Base-by-base conservation (phyloP, 129 eudicot genomes). In the Flaveria ramosissima region DNA sequence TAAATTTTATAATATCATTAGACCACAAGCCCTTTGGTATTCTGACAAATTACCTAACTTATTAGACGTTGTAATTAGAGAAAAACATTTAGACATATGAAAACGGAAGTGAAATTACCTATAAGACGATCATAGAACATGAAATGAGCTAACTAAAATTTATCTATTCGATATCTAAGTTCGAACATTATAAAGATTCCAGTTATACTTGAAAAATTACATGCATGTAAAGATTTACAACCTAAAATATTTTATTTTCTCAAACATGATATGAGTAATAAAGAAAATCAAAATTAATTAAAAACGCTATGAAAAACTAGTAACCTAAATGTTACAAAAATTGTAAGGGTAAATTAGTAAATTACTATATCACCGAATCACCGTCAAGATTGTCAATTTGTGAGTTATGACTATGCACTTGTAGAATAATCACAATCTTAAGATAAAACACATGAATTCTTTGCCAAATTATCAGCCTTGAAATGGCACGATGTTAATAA, bases 381-480 rank as follows among this genome's bases (percentile, higher is more conserved):
- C 48, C 76, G 68, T 43, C 71, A 30, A 45, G 46, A 26, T 36
- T 70, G 47, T 27, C 0, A 20, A 17, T 32, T 30, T 30, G 39
- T 30, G 39, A 30, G 39, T 27, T 32, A 17, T 23, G 61, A 74
- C 16, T 71, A 36, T 53, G 36, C 50, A 45, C 71, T 70, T 8
- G 76, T 78, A 16, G 75, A 69, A 59, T 78, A 78, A 69, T 78
- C 82, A 59, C 88, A 81, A 76, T 80, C 14, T 63, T 84, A 85
- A 77, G 80, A 76, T 57, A 84, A 51, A 55, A 84, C 26, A 39
- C 63, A 77, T 42, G 85, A 61, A 72, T 72, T 76, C 77, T 84
- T 68, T n/a, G 72, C 77, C 82, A 84, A 81, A 24, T 53, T 77
- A 61, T 84, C 42, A 19, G 81, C 82, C 43, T 56, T 72, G 45